Evolutionary conservation across 2,329 filamentous ascomycete species (phyloP), one percentile per base, ranked within the genome.

Genomic region (Cladosporium sp.): DNA sequence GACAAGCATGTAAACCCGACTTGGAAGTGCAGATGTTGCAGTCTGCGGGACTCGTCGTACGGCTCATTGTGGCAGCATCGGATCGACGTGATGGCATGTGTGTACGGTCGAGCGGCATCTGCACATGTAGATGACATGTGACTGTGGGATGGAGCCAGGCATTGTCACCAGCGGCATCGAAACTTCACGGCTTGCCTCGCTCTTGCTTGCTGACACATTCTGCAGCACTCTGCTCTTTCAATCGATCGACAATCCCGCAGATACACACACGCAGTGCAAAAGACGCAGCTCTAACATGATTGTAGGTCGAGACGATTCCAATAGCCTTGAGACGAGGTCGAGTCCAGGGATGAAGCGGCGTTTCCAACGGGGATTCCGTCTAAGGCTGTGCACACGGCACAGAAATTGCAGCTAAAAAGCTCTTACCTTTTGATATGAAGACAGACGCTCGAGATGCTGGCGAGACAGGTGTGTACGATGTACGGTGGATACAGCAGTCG

Each of bases 401-500:
- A n/a, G 12, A 7, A 32, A n/a, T 12, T 32, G 38, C 38, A 22
- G 30, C 29, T 12, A 12, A 13, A 38, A 43, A 16, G 27, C 25
- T 29, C 52, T 54, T 52, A 54, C 52, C 52, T 54, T 54, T 54
- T 52, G 25, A 46, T 32, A 6, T 43, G 38, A 42, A 41, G 47
- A 50, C 47, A 50, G 47, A 43, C 40, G 40, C 47, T 50, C 33
- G 20, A 36, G 30, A 50, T 38, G 47, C 30, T 50, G 22, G 39
- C 39, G 15, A 20, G 20, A 16, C 22, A 27, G 20, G 22, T 42
- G 30, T 36, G 38, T 50, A 50, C 47, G 43, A 20, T 33, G 43
- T 47, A 38, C 47, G 38, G 38, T 41, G 47, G 30, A 36, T 43
- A 41, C 38, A 50, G 47, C 43, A 47, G 43, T 33, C 19, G 52